Evolutionary conservation across 129 eudicot genomes (phyloP).

Genomic region (Flaveria trinervia): DNA sequence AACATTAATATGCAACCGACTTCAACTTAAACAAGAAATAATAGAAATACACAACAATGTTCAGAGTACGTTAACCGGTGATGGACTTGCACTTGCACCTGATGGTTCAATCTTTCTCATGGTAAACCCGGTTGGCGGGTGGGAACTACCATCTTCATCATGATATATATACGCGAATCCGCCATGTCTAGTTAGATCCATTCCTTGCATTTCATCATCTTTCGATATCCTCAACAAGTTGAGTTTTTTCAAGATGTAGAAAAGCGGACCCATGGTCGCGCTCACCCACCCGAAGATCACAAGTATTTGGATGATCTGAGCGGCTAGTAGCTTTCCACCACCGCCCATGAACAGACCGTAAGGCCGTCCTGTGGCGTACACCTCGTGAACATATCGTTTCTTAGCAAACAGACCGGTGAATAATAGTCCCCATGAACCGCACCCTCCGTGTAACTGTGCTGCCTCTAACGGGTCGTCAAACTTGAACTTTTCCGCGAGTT

Average conservation of each 20-base stretch:
- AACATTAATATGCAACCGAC: constrained; percentile 1
- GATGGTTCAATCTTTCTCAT: constrained; percentile 56
- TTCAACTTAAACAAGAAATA: background rate
- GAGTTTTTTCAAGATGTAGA: constrained; percentile 43
- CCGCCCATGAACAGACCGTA: constrained; percentile 74
- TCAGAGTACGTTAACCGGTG: constrained; percentile 24
- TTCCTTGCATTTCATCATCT: constrained; percentile 64
- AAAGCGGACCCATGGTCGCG: constrained; percentile 64
- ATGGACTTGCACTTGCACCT: constrained; percentile 25
- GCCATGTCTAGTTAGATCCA: constrained; percentile 68
- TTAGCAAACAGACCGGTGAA: constrained; percentile 64
- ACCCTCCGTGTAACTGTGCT: constrained; percentile 70
- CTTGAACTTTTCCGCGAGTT: constrained; percentile 47
- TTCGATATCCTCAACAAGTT: constrained; percentile 50
- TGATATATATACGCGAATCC: constrained; percentile 67
- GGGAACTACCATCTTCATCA: constrained; percentile 49
- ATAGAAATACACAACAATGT: constrained; percentile 15
- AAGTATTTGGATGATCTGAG: constrained; percentile 56
- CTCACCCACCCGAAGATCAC: constrained; percentile 65
- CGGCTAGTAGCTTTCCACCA: constrained; percentile 56
- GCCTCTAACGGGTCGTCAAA: constrained; percentile 75
- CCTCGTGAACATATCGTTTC: constrained; percentile 50
- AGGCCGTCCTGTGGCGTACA: constrained; percentile 54
- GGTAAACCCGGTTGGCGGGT: constrained; percentile 41
- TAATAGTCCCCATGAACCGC: constrained; percentile 71